Base-by-base conservation (phyloP, 176 grass and related monocot genomes). In the Pontederia paniculata region DNA sequence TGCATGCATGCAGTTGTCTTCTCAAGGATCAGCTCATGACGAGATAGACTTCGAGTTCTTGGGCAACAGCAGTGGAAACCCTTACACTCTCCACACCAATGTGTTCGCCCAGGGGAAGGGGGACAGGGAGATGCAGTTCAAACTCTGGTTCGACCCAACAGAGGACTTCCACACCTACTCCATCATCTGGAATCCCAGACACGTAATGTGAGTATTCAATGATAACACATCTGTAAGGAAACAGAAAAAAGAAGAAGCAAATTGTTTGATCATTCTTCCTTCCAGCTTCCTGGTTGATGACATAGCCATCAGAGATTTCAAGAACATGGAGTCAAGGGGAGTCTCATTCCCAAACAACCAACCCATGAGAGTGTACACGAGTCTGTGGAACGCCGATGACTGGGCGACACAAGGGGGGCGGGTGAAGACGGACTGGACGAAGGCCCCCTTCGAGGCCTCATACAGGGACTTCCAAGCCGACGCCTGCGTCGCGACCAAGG, bases 141-240 rank as follows among this genome's bases (percentile, higher is more conserved):
- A 67, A 17, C 64, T 67, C 63, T 67, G 63, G 50, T 67, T 67
- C 16, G 48, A 67, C 44, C 64, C 64, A 17, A 54, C 48, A 48
- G 16, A 44, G 23, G 31, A 67, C 17, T 67, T 67, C 64, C 64
- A 67, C 64, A 67, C 64, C 25, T 67, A 66, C 50, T 67, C 50
- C 37, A 54, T 67, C 18, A 12, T 67, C 50, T 67, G 64, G 64
- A 67, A 67, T 19, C 50, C 64, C 9, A 16, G n/a, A 21, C 64
- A 67, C 42, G 21, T 67, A 10, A 42, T 66, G 64, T 67, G 23
- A 67, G 63, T 49, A 20, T 1, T 21, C 42, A 13, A 3, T 5
- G 10, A 22, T 43, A 2, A 15, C 23, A 21, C 54, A n/a, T 37
- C 28, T 37, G 5, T 37, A 37, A 37, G 7, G 28, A 37, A 37